Evolutionary conservation across 1,284 basidiomycete genomes (phyloP).

Genomic region (Mycena citricolor): DNA sequence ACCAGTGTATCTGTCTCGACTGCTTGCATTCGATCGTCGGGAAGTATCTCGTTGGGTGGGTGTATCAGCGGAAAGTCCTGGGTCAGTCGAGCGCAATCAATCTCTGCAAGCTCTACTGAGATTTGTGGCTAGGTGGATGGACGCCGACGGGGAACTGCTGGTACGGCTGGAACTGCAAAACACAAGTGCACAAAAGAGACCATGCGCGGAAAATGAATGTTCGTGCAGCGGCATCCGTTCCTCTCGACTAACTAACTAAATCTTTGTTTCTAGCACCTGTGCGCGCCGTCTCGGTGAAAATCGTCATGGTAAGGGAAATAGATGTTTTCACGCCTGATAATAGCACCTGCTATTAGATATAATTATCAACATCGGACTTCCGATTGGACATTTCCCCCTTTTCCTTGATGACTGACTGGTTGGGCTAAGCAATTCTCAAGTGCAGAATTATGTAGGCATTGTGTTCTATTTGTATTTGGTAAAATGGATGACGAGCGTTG

Average conservation of each 20-base stretch:
- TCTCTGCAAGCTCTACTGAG: too few species aligned
- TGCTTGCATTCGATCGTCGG: constrained; percentile 13
- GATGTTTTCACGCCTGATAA: too few species aligned
- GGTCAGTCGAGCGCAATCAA: too few species aligned
- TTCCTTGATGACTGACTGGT: too few species aligned
- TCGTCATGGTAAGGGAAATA: too few species aligned
- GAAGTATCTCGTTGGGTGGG: constrained; percentile 14
- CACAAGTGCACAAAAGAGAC: constrained; percentile 14
- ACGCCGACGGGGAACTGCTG: constrained; percentile 16
- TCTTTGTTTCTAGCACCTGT: constrained; percentile 11
- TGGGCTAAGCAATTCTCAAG: too few species aligned
- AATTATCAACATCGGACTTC: too few species aligned
- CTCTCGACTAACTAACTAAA: neutral
- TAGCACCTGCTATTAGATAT: too few species aligned
- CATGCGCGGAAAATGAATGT: constrained; percentile 16
- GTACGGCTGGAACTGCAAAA: constrained; percentile 21
- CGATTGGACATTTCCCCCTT: too few species aligned
- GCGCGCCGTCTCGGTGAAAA: constrained; percentile 12
- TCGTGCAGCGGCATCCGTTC: constrained; percentile 2
- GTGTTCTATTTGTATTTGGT: too few species aligned
- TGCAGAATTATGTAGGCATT: too few species aligned
- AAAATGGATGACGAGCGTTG: too few species aligned
- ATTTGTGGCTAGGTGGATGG: constrained; percentile 11
- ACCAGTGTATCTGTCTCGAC: constrained; percentile 4
- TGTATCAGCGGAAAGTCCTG: constrained; percentile 10